Conservation (phyloP, 225 moss, liverwort and hornwort species). For the Polytrichum formosum region DNA sequence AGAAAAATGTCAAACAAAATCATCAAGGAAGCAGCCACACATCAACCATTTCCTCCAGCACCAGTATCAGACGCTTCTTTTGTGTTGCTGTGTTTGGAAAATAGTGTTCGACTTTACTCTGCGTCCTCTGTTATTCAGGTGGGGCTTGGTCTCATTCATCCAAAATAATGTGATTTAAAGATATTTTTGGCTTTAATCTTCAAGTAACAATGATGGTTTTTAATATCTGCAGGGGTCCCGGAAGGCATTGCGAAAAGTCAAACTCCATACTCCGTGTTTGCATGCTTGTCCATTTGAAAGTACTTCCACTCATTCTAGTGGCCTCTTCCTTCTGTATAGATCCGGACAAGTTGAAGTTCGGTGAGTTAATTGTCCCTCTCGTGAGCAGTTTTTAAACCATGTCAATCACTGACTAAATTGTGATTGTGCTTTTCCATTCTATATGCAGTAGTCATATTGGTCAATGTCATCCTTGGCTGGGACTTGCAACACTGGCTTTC, state of each 20-base stretch:
- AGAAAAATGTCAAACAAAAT: conserved; percentile 6
- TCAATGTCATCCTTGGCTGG: too few relatives aligned
- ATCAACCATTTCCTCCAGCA: conserved; percentile 9
- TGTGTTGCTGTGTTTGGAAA: conserved; percentile 51
- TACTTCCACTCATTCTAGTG: conserved; percentile 21
- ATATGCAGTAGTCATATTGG: too few relatives aligned
- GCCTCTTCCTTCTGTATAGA: conserved; percentile 45
- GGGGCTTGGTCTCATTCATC: background rate
- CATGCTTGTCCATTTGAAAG: conserved; percentile 39
- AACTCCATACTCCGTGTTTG: conserved; percentile 38
- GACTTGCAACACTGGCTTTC: too few relatives aligned
- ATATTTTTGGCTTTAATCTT: too few relatives aligned
- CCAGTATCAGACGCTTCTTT: conserved; percentile 36
- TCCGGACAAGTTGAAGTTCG: conserved; percentile 50
- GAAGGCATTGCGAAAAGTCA: conserved; percentile 35
- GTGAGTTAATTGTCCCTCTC: conserved; percentile 13
- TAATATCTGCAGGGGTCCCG: conserved; percentile 26
- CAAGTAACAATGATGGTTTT: too few relatives aligned
- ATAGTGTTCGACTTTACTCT: conserved; percentile 53
- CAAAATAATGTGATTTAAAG: too few relatives aligned
- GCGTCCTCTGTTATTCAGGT: conserved; percentile 26
- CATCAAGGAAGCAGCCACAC: conserved; percentile 14
- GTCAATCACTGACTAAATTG: too few relatives aligned
- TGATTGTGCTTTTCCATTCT: too few relatives aligned
- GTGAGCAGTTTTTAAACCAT: too few relatives aligned